These are phyloP conservation scores for Stephania yunnanensis DNA, from an alignment of 164 flowering plant species.

Conservation along the genomic window DNA sequence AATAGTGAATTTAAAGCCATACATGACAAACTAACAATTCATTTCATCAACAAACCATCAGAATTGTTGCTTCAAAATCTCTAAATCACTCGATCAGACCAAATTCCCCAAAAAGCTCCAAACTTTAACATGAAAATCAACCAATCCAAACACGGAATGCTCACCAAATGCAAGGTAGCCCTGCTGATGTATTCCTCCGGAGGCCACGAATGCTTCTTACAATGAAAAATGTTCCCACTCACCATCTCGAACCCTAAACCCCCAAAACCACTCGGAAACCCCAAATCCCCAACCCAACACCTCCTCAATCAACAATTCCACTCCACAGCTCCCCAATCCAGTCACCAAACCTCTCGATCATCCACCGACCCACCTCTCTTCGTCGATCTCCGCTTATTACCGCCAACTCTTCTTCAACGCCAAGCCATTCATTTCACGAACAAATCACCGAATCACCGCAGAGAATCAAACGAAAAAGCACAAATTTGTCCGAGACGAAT, in stretches of 20 bases:
- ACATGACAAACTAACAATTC: too few species aligned
- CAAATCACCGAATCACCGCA: neutral
- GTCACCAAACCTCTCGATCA: neutral
- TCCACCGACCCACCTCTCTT: neutral
- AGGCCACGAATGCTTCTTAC: conserved; percentile 82
- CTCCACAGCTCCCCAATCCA: neutral
- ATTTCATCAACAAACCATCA: too few species aligned
- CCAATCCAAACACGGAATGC: neutral
- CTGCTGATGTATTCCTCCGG: conserved; percentile 69
- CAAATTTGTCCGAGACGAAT: too few species aligned
- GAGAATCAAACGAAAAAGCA: neutral
- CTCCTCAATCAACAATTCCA: neutral
- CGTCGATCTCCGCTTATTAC: neutral
- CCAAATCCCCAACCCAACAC: neutral
- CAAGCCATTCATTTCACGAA: neutral
- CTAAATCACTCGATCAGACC: neutral
- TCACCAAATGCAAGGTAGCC: conserved; percentile 64
- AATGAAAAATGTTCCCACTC: conserved; percentile 55
- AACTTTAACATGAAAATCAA: too few species aligned
- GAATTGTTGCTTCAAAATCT: too few species aligned
- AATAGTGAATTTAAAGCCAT: too few species aligned
- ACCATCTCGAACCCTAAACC: conserved; percentile 40
- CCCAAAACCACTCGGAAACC: neutral
- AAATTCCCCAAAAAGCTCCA: neutral
- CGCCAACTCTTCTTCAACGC: neutral